A percentile compares a stretch with the other conserved stretches of the same genome.
phyloP scores from a whole-genome alignment of 306 rosid genomes.

The Spatholobus suberectus region DNA sequence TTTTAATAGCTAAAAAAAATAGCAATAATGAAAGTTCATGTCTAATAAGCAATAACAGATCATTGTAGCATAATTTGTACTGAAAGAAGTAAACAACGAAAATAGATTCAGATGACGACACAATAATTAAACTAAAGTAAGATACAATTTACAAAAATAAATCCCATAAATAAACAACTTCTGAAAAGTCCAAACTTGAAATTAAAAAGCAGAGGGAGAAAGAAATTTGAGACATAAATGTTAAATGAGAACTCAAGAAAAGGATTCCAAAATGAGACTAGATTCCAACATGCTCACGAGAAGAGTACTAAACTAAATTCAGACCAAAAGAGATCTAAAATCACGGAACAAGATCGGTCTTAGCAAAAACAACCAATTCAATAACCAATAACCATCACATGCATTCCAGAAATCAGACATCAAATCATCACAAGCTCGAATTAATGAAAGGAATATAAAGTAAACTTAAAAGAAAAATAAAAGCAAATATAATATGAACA shows the following conservation, averaged over 20 bases:
- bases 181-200: conserved; percentile 6
- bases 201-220: neutral
- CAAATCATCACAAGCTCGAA: conserved; percentile 50
- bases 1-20: too few species aligned
- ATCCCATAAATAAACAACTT: conserved; percentile 12
- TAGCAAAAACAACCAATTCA: conserved; percentile 34
- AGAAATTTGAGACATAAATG: conserved; percentile 7
- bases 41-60: too few species aligned
- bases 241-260: conserved; percentile 53
- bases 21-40: too few species aligned
- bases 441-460: conserved; percentile 16
- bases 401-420: conserved; percentile 48
- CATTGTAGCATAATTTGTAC: too few species aligned
- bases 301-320: conserved; percentile 31
- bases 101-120: conserved; percentile 13
- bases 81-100: neutral
- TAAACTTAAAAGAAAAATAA: too few species aligned
- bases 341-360: conserved; percentile 44
- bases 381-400: conserved; percentile 18
- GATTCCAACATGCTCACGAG: conserved; percentile 29
- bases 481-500: too few species aligned
- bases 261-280: conserved; percentile 26
- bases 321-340: conserved; percentile 47
- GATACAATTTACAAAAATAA: neutral
- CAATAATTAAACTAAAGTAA: conserved; percentile 19